Percentiles rank a stretch among this genome's conserved stretches.
Evolutionary conservation across 257 asterid genomes (phyloP).

Genomic region (Paulownia fortunei): DNA sequence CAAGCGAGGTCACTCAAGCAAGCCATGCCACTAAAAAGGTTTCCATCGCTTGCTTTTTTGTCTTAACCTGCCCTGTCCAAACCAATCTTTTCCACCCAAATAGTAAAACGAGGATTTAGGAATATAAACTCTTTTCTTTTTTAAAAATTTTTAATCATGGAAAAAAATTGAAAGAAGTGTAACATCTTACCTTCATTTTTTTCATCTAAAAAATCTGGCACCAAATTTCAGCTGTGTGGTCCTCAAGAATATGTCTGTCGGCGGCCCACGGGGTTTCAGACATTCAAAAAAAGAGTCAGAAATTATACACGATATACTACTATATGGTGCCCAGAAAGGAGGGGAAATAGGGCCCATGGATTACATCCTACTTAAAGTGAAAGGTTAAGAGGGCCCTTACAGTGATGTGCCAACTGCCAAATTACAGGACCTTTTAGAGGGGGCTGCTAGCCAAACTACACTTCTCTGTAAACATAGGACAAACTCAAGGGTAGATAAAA

Average conservation of each 20-base stretch:
- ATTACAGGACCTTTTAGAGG: background rate
- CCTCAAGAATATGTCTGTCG: background rate
- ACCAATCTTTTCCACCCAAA: background rate
- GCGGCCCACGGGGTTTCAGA: background rate
- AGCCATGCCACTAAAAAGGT: background rate
- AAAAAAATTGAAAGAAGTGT: too few relatives aligned
- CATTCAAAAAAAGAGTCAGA: background rate
- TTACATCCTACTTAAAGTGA: background rate
- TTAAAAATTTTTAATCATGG: background rate
- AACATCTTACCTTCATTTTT: background rate
- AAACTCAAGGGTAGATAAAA: conserved; percentile 2
- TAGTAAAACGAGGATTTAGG: background rate
- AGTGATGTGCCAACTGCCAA: background rate
- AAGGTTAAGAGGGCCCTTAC: background rate
- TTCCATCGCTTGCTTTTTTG: background rate
- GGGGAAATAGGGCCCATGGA: background rate
- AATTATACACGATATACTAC: background rate
- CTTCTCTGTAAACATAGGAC: conserved; percentile 7
- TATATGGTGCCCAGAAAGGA: background rate
- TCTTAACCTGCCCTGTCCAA: background rate
- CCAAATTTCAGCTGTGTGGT: conserved; percentile 9
- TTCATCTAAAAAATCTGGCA: background rate
- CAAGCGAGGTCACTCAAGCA: background rate
- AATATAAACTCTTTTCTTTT: too few relatives aligned
- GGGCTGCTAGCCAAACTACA: background rate